These are phyloP conservation scores for Pyrenula aspistea DNA, from an alignment of 495 filamentous ascomycete genomes.

Conservation along the genomic window DNA sequence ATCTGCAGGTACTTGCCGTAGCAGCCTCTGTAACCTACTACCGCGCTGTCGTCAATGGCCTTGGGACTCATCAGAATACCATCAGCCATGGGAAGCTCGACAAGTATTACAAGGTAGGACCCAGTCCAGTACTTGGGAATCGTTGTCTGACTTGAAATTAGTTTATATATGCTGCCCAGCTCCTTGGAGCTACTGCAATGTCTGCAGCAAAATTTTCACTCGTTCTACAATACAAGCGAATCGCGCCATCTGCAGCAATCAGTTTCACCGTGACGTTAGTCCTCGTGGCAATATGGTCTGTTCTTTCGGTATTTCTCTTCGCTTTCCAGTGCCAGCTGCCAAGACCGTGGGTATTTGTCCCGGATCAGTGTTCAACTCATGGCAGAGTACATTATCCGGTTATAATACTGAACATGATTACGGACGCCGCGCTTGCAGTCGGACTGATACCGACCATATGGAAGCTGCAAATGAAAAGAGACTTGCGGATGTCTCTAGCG, in stretches of 20 bases:
- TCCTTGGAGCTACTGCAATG: constrained; percentile 15
- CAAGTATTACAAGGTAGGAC: constrained; percentile 8
- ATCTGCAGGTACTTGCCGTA: constrained; percentile 6
- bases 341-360: constrained; percentile 14
- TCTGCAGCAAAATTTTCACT: constrained; percentile 15
- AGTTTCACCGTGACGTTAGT: constrained; percentile 2
- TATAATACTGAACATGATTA: constrained; percentile 12
- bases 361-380: constrained; percentile 12
- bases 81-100: constrained; percentile 4
- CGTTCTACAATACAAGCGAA: constrained; percentile 9
- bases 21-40: constrained; percentile 13
- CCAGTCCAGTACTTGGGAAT: constrained; percentile 1
- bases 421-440: constrained; percentile 10
- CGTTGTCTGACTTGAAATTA: constrained; percentile 2
- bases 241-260: constrained; percentile 2
- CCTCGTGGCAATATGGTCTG: constrained; percentile 6
- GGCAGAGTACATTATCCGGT: constrained; percentile 14
- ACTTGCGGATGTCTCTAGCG: constrained; percentile 12
- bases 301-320: constrained; percentile 12
- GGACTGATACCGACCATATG: constrained; percentile 16
- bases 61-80: constrained; percentile 12
- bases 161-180: constrained; percentile 15
- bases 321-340: constrained; percentile 18
- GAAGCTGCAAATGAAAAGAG: constrained; percentile 12
- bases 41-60: constrained; percentile 15